Evolutionary conservation across 805 yeast genomes (phyloP), one percentile per base, ranked within the genome.

Genomic region (Cyberlindnera maclurae): DNA sequence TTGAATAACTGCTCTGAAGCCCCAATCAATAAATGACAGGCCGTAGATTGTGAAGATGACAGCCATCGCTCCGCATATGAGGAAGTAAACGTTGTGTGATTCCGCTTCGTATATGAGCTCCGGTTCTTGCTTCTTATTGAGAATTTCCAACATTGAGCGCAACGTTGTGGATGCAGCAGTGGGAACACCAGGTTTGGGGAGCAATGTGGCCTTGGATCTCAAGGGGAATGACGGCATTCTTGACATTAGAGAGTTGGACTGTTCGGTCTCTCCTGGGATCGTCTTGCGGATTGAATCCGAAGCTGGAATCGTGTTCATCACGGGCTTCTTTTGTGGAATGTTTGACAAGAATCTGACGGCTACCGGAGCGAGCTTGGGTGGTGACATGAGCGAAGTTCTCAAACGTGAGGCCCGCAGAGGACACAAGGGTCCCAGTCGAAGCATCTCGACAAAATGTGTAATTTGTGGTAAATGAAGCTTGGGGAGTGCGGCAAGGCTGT

Each of bases 41-140:
- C 82, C 84, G 56, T 85, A 85, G n/a, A 81, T 67, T 3, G 82
- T 66, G 49, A 82, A 75, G 10, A 80, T 77, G 29, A 83, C 62
- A 0, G 88, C 85, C 52, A 81, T 68, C 33, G 84, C 76, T 44
- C 79, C 75, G 54, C 84, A 74, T 15, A 77, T 71, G 10, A 83
- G 63, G 57, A 84, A 85, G 58, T 84, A 86, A 26, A 83, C 65
- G 40, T 82, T 65, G 55, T 86, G 95, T 0, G 93, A 84, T 59
- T 86, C 95, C 18, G 88, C 77, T 64, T 84, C 90, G 59, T 85
- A 86, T 32, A 85, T 69, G 38, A 85, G 64, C 52, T 84, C 94
- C 1, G 90, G 90, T 34, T 71, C 69, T 11, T 60, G 62, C 48
- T 79, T 75, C 29, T 64, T 62, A 42, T 70, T 65, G 43, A 85